Base-by-base conservation (phyloP, 495 filamentous ascomycete genomes). In the Entonaema liquescens region DNA sequence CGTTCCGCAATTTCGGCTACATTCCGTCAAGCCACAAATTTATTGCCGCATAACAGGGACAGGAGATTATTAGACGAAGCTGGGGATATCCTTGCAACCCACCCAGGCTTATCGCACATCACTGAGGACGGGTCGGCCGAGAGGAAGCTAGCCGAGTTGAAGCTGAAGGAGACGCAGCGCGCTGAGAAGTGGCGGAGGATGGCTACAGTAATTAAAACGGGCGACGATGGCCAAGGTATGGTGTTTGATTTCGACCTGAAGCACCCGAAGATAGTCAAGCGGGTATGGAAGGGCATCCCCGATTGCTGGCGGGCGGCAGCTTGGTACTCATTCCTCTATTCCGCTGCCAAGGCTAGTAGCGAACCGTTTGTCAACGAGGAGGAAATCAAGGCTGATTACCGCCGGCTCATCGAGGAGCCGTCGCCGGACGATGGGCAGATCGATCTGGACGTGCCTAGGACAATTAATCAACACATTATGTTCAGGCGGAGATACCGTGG, bases 181-280 rank as follows among this genome's bases (percentile, higher is more conserved):
- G 89, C 96, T 42, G 94, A 97, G 73, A 99, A 99, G 74, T 99
- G 95, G 95, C 85, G 90, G 49, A 96, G 94, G 79, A 99, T 99
- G 95, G 96, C 95, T 21, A 91, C 89, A 70, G 84, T 90, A 17
- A 83, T 88, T 42, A 85, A 74, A 75, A 83, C 65, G 29, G 83
- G 79, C 38, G 75, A 70, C 55, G 81, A 79, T 49, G 93, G 95
- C 53, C 91, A 92, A 31, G 95, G 94, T 21, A 95, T 93, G 89
- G 85, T 88, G 28, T 98, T 97, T 76, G 91, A 93, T 29, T 99
- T 99, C 76, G 93, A 97, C 78, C 88, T 87, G 13, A 88, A 84
- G 50, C 92, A 92, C 70, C 85, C 92, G 12, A 99, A 98, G 76
- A 79, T 99, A 15, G 91, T 98, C 52, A 90, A 93, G 61, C 87